Base-by-base conservation (phyloP, 768 basidiomycete species). In the Russula sp. region DNA sequence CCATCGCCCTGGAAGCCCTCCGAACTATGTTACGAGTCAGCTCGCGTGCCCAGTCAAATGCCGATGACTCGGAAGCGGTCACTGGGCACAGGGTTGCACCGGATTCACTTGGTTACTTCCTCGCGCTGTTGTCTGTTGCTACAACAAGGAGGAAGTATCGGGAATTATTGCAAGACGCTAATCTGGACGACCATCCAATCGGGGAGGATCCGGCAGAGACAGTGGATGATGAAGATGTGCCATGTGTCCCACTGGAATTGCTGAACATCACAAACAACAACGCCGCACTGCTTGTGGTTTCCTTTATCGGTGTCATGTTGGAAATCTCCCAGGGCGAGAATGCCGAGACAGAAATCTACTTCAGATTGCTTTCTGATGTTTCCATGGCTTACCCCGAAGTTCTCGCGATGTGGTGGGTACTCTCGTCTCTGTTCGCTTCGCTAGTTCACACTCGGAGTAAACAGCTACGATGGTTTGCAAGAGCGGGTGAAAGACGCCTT, bases 291-390 rank as follows among this genome's bases (percentile, higher is more conserved):
- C 79, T 95, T 10, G 79, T 85, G 6, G 81, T 85, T 47, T 88
- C 91, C 1, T 88, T 95, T 69, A 77, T 86, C 44, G 84, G 84
- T 3, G 85, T 88, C 1, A 89, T 95, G 73, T 77, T 94, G 14
- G 77, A 77, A 49, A 87, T 83, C 7, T 86, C 89, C 1, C 86
- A 91, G 69, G 85, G 87, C 3, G 89, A 92, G 65, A 89, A 91
- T 66, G 77, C 80, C 1, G 94, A 97, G 74, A 87, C 86, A 2
- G 84, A 91, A 71, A 86, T 94, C 45, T 73, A 95, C 50, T 94
- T 88, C 72, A 79, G 80, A 52, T 72, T 96, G 37, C 78, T 97
- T 35, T 83, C 89, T 35, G 87, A 92, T 48, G 80, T 92, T 14
- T 82, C 85, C 16, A 74, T 75, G 7, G 73, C 77, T 9, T 88